phyloP scores from a whole-genome alignment of 148 eudicot species.

The Camellia lanceoleosa region DNA sequence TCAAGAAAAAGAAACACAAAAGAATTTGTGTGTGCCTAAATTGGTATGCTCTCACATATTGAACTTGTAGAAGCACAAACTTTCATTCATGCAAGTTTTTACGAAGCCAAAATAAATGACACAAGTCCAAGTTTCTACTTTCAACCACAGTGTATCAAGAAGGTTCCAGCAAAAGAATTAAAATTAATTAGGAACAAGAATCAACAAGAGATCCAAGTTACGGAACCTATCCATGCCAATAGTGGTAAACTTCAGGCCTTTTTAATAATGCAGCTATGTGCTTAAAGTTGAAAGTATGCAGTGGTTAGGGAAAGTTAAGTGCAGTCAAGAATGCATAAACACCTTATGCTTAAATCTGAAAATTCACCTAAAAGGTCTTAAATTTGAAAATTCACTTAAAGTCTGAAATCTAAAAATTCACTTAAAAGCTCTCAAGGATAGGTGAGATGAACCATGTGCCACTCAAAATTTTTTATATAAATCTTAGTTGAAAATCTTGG shows the following conservation, averaged over 20 bases:
- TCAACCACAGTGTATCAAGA: no score
- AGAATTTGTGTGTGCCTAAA: neutral
- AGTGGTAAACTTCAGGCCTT: neutral
- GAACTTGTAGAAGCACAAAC: no score
- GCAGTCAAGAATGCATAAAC: neutral
- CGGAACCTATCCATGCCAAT: neutral
- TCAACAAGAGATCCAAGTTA: conserved; percentile 3
- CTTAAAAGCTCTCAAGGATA: no score
- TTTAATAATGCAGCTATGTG: neutral
- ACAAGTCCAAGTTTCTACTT: neutral
- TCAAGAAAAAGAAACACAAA: neutral
- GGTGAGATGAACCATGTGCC: no score
- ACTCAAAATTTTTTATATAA: no score
- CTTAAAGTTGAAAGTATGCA: neutral
- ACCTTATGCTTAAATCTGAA: neutral
- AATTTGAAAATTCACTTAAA: no score
- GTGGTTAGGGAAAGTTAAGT: neutral
- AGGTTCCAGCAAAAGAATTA: neutral
- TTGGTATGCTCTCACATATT: neutral
- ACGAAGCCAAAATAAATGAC: no score
- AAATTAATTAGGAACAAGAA: conserved; percentile 1
- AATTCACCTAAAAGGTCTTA: neutral
- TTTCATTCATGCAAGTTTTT: no score
- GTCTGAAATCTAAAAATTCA: no score
- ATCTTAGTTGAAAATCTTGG: no score